Evolutionary conservation across 768 basidiomycete species (phyloP).

Genomic region (Candolleomyces eurysporus): DNA sequence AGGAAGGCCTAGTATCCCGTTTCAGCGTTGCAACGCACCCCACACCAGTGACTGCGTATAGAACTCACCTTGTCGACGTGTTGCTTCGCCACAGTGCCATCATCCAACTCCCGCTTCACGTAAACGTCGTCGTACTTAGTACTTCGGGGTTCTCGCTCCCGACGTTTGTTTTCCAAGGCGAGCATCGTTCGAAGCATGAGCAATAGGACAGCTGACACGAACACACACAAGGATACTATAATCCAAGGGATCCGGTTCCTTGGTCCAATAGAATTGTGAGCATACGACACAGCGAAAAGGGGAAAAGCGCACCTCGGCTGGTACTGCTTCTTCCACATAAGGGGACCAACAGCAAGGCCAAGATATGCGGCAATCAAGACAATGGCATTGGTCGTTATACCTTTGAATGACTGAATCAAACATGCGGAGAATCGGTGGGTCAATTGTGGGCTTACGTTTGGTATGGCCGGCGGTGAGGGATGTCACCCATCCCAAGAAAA

Average conservation of each 20-base stretch:
- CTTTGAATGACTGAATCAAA: conserved; percentile 8
- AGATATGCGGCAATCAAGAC: conserved; percentile 68
- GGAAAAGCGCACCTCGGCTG: conserved; percentile 50
- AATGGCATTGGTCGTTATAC: conserved; percentile 68
- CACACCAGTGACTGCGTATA: too few species aligned
- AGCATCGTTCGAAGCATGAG: conserved; percentile 54
- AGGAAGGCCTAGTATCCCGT: conserved; percentile 55
- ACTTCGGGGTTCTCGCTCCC: conserved; percentile 55
- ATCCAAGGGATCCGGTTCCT: conserved; percentile 79
- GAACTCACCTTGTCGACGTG: conserved; percentile 64
- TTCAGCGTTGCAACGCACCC: not conserved
- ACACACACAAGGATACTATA: conserved; percentile 67
- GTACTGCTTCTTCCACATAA: conserved; percentile 74
- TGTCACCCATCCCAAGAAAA: conserved; percentile 64
- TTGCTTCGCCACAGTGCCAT: conserved; percentile 52
- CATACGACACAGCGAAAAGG: not conserved
- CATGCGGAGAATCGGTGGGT: not conserved
- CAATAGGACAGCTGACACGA: conserved; percentile 44
- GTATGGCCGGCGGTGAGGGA: conserved; percentile 71
- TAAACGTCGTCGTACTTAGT: conserved; percentile 61
- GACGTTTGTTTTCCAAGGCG: conserved; percentile 56
- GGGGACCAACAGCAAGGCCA: conserved; percentile 67
- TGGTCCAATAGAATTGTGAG: not conserved
- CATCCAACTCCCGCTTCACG: conserved; percentile 47
- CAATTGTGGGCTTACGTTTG: conserved; percentile 30